These are phyloP conservation scores for Pezizomycotina sp. DNA, from an alignment of 2,329 filamentous ascomycete genomes.

Conservation along the genomic window DNA sequence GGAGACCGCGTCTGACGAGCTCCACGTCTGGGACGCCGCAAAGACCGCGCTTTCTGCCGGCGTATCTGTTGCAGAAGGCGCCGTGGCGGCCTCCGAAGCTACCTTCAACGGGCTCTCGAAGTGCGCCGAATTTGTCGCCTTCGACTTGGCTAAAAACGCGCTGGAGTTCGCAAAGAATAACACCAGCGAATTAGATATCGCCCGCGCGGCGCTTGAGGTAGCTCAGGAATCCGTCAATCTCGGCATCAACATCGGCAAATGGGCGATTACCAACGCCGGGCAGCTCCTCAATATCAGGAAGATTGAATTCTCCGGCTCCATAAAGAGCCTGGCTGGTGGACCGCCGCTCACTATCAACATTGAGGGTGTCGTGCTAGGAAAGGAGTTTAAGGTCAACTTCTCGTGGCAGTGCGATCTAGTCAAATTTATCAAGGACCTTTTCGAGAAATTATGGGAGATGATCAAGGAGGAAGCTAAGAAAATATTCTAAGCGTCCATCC, in stretches of 20 bases:
- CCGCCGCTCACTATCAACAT: constrained; percentile 2
- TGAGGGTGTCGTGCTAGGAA: constrained; percentile 2
- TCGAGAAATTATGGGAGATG: constrained; percentile 5
- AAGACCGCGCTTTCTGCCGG: constrained; percentile 1
- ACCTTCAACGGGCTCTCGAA: not conserved
- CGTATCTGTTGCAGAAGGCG: not conserved
- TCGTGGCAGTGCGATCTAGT: constrained; percentile 5
- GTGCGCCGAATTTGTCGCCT: constrained; percentile 5
- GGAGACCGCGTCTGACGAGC: constrained; percentile 2
- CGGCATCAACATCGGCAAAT: constrained; percentile 4
- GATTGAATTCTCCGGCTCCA: constrained; percentile 3
- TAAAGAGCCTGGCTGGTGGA: constrained; percentile 5
- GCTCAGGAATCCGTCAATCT: constrained; percentile 3
- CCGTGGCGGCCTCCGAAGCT: not conserved
- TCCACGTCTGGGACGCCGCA: constrained; percentile 3
- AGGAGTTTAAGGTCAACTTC: not conserved
- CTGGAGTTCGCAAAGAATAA: constrained; percentile 3
- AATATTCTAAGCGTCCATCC: too few species aligned
- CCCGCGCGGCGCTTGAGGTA: constrained; percentile 1
- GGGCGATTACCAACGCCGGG: constrained; percentile 1
- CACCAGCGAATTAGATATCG: constrained; percentile 3
- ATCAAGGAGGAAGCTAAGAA: constrained; percentile 4
- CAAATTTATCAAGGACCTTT: constrained; percentile 5
- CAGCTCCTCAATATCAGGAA: constrained; percentile 7
- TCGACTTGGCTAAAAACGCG: constrained; percentile 4